Evolutionary conservation across 768 basidiomycete species (phyloP), one percentile per base, ranked within the genome.

Genomic region (Tephrocybe sp.): DNA sequence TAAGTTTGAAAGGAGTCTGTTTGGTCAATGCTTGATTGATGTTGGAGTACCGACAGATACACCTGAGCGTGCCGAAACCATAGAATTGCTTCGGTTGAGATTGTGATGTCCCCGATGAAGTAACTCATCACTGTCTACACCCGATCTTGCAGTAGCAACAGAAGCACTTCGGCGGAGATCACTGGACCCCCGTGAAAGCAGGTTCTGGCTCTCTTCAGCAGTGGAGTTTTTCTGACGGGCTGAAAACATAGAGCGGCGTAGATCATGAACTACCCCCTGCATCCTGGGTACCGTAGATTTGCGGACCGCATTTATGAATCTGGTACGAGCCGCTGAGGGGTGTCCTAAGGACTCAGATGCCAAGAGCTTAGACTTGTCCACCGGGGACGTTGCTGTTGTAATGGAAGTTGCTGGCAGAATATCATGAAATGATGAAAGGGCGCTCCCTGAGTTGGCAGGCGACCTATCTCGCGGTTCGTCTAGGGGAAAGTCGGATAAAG

Each of bases 341-440:
- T 39, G 26, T 45, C 23, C 53, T 30, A n/a, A 30, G 26, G 16
- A 3, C 12, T 17, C 58, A 49, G 12, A 53, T 59, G 32, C 48
- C 36, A n/a, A 39, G 3, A 31, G 44, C 35, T 14, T 54, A 12
- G 49, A 20, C 19, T 39, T 48, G 14, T 61, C 53, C 14, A 52
- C 48, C 5, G 69, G 65, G 23, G 66, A 54, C 1, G 66, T 64
- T 6, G 75, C 66, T 0, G 74, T 62, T 2, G 77, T 68, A 50
- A 82, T 79, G n/a, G 72, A 65, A 7, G 67, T 57, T 4, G 73
- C 47, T 1, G 80, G 76, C 9, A 82, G 65, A 16, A 82, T 72
- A 35, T 80, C 76, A 34, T 67, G 65, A 55, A 81, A 81, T 4
- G 76, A 74, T 40, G 65, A 60, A 34, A 63, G 53, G 44, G 19